Percentiles rank a stretch among this genome's conserved stretches.
Conservation (phyloP, 2,329 filamentous ascomycete genomes). For the Cladosporium sp. region DNA sequence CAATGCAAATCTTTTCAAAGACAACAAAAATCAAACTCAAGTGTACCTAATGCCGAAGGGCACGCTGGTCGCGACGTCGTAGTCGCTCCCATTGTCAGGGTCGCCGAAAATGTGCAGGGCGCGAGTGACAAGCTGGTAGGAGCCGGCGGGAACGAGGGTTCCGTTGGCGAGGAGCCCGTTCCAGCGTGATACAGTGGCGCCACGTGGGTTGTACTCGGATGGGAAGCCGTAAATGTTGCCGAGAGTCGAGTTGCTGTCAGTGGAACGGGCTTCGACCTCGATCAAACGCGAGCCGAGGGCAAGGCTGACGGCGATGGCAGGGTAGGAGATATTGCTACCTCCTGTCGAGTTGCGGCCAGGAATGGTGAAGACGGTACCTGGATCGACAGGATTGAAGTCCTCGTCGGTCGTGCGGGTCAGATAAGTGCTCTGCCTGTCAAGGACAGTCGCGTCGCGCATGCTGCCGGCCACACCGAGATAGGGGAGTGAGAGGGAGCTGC, state of each 20-base stretch:
- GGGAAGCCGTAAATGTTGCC: slow-evolving; percentile 20
- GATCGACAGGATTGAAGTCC: slow-evolving; percentile 12
- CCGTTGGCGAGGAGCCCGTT: slow-evolving; percentile 27
- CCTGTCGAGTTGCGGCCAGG: slow-evolving; percentile 19
- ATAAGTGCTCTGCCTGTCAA: slow-evolving; percentile 24
- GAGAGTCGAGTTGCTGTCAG: slow-evolving; percentile 9
- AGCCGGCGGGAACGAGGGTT: slow-evolving; percentile 24
- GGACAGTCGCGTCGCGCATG: slow-evolving; percentile 23
- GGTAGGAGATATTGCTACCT: slow-evolving; percentile 20
- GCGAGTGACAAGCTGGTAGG: slow-evolving; percentile 27
- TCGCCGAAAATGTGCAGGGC: slow-evolving; percentile 30
- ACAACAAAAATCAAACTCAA: background rate
- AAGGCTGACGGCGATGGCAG: slow-evolving; percentile 22
- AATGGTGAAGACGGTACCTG: slow-evolving; percentile 22
- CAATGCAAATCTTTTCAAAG: background rate
- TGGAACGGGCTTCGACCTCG: slow-evolving; percentile 14
- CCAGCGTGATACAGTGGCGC: slow-evolving; percentile 15
- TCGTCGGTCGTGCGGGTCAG: slow-evolving; percentile 16
- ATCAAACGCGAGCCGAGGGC: slow-evolving; percentile 17
- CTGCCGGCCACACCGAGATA: slow-evolving; percentile 30
- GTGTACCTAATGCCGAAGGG: slow-evolving; percentile 21
- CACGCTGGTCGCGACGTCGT: slow-evolving; percentile 23
- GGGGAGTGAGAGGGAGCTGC: slow-evolving; percentile 28
- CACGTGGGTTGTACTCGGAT: slow-evolving; percentile 18
- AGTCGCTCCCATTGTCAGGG: slow-evolving; percentile 21